Base-by-base conservation (phyloP, 225 moss, liverwort and hornwort species). In the Polytrichum formosum region DNA sequence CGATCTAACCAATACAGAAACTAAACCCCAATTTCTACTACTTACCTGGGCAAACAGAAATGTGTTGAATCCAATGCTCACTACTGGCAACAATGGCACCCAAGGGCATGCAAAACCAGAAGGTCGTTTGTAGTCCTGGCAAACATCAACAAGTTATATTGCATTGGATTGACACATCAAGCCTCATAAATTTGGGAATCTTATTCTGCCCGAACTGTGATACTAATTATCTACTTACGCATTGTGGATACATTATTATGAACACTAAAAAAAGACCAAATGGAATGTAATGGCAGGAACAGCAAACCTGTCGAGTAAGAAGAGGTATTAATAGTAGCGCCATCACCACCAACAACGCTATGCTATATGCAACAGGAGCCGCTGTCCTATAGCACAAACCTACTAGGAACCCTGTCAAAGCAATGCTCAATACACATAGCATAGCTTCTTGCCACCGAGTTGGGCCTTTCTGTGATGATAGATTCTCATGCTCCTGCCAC, bases 21-120 rank as follows among this genome's bases (percentile, higher is more conserved):
- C 20, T 58, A 58, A 20, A 58, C 23, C 23, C 6, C 20, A 58
- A 58, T 20, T 20, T 58, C 9, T 21, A 22, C n/a, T 58, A 58
- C 23, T 58, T 61, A 96, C 96, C 91, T 92, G 96, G 67, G 94
- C 94, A 70, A 98, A 98, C 63, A 98, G 82, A 73, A 98, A 91
- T 90, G 94, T 91, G 76, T 98, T 98, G 58, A 98, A 82, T 13
- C 73, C 76, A 73, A 98, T 92, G 85, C 91, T 86, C 60, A 98
- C 54, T 67, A 94, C 84, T 21, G 97, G 97, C 67, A 98, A 64
- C 26, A 91, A 76, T 30, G 97, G 97, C 70, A 98, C 92, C 86
- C 88, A 88, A 72, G 97, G 97, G 75, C 94, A 94, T 63, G 87
- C 79, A 84, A 98, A 98, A 56, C 94, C 94, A 65, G 88, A 71